Base-by-base conservation (phyloP, 805 yeast species). In the Pichia eremophila region DNA sequence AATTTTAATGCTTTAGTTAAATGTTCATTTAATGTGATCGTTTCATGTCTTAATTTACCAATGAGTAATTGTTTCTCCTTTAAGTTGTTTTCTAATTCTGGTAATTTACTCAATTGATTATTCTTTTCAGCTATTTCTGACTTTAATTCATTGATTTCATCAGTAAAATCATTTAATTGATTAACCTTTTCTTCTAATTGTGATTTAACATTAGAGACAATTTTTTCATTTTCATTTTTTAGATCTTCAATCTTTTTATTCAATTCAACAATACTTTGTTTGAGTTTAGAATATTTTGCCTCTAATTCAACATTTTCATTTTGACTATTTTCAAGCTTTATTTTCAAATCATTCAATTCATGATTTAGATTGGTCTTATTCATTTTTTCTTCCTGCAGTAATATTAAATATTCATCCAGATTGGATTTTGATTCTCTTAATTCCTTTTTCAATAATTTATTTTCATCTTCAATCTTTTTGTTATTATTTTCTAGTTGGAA, bases 31-130 rank as follows among this genome's bases (percentile, higher is more conserved):
- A 91, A 68, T 27, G 87, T 86, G 10, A 93, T 91, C 2, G 95
- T 91, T 63, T 93, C 99, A 63, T 91, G 98, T 46, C 97, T 78
- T 44, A 93, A 73, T 61, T 91, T 93, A 2, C 98, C 98, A 45
- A 93, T 79, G 44, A 81, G 75, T 34, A 90, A 68, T 49, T 81
- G 87, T 64, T 87, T 89, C 51, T 74, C 89, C 69, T 71, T 80
- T 41, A 74, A 69, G 60, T 73, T 89, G 46, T 63, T 68, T 59
- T 74, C 85, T 45, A 72, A 70, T 57, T 68, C 70, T 0, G 57
- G 49, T 32, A 66, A 40, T 29, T 53, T 62, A 44, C 48, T 48
- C 5, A 64, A 44, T 43, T 62, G 60, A 11, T 34, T 44, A 22
- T 52, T 50, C 15, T 61, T 51, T 9, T 54, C 58, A 0, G 45